Conservation (phyloP, 2,329 filamentous ascomycete genomes). For the Fusarium abutilonis region DNA sequence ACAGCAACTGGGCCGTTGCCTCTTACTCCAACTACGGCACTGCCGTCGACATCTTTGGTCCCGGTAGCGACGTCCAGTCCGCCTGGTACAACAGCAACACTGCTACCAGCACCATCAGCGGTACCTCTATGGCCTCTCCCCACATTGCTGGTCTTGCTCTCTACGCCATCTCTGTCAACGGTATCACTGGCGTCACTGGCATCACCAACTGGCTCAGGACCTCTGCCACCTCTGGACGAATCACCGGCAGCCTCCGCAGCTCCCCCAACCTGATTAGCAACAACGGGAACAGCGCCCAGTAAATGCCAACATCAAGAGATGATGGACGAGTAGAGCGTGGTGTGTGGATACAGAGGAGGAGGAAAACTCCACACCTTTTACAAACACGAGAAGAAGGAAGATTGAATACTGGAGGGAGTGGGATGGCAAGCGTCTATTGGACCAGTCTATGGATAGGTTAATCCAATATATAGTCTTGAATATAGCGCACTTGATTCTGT, state of each 20-base stretch:
- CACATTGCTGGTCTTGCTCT: conserved; percentile 67
- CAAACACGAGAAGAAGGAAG: neutral
- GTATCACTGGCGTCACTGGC: conserved; percentile 46
- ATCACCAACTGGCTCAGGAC: conserved; percentile 56
- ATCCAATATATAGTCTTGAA: conserved; percentile 21
- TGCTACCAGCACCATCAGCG: conserved; percentile 61
- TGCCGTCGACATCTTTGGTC: conserved; percentile 61
- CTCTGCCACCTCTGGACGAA: conserved; percentile 54
- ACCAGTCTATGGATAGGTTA: conserved; percentile 2
- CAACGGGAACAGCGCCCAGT: conserved; percentile 55
- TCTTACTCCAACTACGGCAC: conserved; percentile 63
- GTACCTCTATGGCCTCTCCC: conserved; percentile 72
- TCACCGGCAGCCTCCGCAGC: conserved; percentile 52
- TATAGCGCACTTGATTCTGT: conserved; percentile 3
- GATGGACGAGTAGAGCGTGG: conserved; percentile 1
- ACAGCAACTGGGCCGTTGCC: conserved; percentile 53
- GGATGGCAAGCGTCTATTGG: conserved; percentile 9
- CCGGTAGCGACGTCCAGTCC: conserved; percentile 58
- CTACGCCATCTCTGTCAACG: conserved; percentile 58
- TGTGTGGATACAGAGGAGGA: neutral
- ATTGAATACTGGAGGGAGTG: neutral
- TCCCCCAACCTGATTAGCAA: conserved; percentile 61
- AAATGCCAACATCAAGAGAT: conserved; percentile 12
- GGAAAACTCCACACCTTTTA: neutral
- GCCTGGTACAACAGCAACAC: conserved; percentile 58